A percentile compares a stretch with the other conserved stretches of the same genome.
Conservation (phyloP, 1,139 yeast genomes). For the Kurtzmaniella quercitrusa region DNA sequence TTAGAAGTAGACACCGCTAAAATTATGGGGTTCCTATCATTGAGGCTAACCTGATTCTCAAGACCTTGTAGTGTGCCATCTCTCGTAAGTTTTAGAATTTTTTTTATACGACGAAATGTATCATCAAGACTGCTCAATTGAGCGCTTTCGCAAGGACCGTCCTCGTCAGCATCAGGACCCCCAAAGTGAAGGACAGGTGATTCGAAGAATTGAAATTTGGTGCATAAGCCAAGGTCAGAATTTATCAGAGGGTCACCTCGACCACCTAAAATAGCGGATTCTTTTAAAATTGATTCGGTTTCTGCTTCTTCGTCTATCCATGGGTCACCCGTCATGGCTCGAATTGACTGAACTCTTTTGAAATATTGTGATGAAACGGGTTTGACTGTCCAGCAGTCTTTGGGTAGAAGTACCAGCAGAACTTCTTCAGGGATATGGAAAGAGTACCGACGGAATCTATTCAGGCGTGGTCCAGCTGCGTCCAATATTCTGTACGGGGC, state of each 20-base stretch:
- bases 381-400: conserved; percentile 56
- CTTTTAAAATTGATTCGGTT: conserved; percentile 24
- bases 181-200: conserved; percentile 17
- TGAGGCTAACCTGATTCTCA: background rate
- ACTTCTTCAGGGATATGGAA: conserved; percentile 19
- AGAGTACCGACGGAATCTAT: background rate
- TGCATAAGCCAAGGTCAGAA: conserved; percentile 45
- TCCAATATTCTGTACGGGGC: background rate
- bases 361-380: conserved; percentile 40
- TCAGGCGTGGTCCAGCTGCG: background rate
- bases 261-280: conserved; percentile 33
- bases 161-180: background rate
- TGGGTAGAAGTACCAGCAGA: conserved; percentile 33
- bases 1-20: conserved; percentile 43
- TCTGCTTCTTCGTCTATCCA: conserved; percentile 29
- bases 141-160: conserved; percentile 10
- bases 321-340: conserved; percentile 46
- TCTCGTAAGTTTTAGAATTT: conserved; percentile 13
- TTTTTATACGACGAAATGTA: conserved; percentile 31
- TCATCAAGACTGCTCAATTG: conserved; percentile 33
- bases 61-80: background rate
- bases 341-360: conserved; percentile 44
- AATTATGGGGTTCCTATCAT: conserved; percentile 16
- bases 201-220: conserved; percentile 38
- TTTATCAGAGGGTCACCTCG: conserved; percentile 33